These are phyloP conservation scores for Cystofilobasidium bisporidii DNA, from an alignment of 768 basidiomycete genomes.

Conservation along the genomic window DNA sequence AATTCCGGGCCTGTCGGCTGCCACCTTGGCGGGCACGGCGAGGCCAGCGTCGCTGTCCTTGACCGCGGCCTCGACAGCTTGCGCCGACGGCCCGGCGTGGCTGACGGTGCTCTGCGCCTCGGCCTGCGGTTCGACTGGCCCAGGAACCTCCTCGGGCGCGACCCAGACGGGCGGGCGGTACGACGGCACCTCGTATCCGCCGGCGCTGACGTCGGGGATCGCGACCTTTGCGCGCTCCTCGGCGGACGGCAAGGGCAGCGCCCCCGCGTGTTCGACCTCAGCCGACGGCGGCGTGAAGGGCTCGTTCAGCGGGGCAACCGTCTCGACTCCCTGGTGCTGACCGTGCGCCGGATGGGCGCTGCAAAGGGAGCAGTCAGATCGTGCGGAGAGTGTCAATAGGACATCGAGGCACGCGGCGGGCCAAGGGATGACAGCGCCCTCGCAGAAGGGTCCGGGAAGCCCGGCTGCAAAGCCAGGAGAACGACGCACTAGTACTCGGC, in stretches of 20 bases:
- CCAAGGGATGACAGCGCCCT: too few relatives aligned
- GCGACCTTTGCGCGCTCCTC: slow-evolving; percentile 11
- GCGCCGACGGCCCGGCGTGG: slow-evolving; percentile 15
- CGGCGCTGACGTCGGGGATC: slow-evolving; percentile 7
- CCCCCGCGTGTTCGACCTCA: neutral
- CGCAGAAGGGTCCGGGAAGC: too few relatives aligned
- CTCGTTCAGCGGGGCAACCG: slow-evolving; percentile 23
- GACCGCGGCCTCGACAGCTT: neutral
- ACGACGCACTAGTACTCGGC: slow-evolving; percentile 18
- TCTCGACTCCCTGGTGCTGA: slow-evolving; percentile 24
- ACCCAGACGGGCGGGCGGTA: slow-evolving; percentile 26
- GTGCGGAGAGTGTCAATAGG: too few relatives aligned
- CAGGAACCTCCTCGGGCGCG: slow-evolving; percentile 15
- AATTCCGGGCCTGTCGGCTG: neutral
- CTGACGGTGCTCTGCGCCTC: slow-evolving; percentile 7
- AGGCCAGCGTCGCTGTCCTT: neutral
- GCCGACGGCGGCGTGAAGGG: neutral
- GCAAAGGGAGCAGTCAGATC: too few relatives aligned
- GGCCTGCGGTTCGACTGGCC: slow-evolving; percentile 9
- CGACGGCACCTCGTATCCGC: slow-evolving; percentile 13
- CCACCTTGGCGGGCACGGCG: neutral
- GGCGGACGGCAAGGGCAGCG: slow-evolving; percentile 5
- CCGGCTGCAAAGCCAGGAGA: neutral
- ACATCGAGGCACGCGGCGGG: too few relatives aligned
- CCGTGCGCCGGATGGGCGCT: slow-evolving; percentile 20